Percentiles rank a stretch among this genome's conserved stretches.
These are phyloP conservation scores for Fusarium marasasianum DNA, from an alignment of 2,329 filamentous ascomycete species.

Conservation along the genomic window DNA sequence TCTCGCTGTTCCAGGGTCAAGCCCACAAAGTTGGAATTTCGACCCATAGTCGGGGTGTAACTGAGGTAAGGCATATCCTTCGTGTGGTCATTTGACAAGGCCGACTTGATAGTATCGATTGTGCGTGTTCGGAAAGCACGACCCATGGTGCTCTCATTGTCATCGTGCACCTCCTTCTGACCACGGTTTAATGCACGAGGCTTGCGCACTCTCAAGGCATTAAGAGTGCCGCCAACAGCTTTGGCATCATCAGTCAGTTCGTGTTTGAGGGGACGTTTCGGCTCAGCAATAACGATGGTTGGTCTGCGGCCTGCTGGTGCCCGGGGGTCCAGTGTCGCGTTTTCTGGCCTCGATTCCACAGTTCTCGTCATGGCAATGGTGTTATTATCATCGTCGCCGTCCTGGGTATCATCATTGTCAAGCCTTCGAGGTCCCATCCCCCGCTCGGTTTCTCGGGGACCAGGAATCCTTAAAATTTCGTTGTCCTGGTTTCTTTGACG, in stretches of 20 bases:
- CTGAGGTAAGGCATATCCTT: constrained; percentile 86
- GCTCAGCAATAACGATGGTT: constrained; percentile 75
- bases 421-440: constrained; percentile 75
- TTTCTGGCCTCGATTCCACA: constrained; percentile 40
- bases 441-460: constrained; percentile 87
- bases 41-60: constrained; percentile 89
- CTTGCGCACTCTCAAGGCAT: constrained; percentile 56
- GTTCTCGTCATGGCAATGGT: constrained; percentile 41
- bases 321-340: constrained; percentile 33
- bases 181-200: constrained; percentile 51
- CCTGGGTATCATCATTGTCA: constrained; percentile 51
- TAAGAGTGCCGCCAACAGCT: constrained; percentile 52
- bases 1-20: constrained; percentile 91
- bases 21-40: constrained; percentile 92
- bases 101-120: constrained; percentile 66
- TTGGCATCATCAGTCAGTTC: constrained; percentile 55
- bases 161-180: constrained; percentile 52
- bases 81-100: constrained; percentile 62
- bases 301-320: constrained; percentile 54
- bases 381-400: constrained; percentile 49
- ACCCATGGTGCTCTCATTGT: constrained; percentile 43
- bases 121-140: constrained; percentile 57
- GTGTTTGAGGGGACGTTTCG: constrained; percentile 53
- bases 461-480: constrained; percentile 85
- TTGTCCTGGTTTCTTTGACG: constrained; percentile 81